These are phyloP conservation scores for Populus davidiana DNA, from an alignment of 345 rosid genomes.

Conservation along the genomic window DNA sequence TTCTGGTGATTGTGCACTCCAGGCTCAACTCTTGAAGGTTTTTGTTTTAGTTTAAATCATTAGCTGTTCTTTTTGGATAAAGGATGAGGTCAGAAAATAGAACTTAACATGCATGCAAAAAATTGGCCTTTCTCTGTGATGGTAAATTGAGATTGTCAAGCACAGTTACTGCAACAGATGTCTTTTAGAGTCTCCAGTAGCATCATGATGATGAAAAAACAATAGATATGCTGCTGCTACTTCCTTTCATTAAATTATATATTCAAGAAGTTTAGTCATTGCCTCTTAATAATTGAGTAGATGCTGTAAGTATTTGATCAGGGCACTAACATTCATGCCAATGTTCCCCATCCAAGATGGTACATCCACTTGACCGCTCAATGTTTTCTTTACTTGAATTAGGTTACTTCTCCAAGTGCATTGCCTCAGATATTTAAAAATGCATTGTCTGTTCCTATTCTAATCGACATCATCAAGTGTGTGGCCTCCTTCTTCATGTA, in stretches of 20 bases:
- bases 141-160: background rate
- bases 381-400: constrained; percentile 5
- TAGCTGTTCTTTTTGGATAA: background rate
- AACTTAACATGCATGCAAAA: background rate
- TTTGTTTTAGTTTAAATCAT: constrained; percentile 5
- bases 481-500: constrained; percentile 65
- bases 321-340: background rate
- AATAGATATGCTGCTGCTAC: background rate
- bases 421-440: constrained; percentile 75
- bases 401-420: constrained; percentile 73
- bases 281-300: background rate
- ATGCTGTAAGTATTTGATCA: background rate
- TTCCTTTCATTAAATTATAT: background rate
- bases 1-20: constrained; percentile 54
- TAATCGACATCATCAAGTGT: constrained; percentile 68
- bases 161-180: background rate
- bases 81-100: background rate
- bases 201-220: background rate
- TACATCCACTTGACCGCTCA: background rate
- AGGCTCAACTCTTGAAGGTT: constrained; percentile 75
- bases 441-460: constrained; percentile 63
- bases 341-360: background rate
- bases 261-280: background rate
- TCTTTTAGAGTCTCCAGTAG: background rate
- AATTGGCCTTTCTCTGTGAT: background rate